These are phyloP conservation scores for Leishmania tropica DNA, from an alignment of 208 protist species.

Conservation along the genomic window DNA sequence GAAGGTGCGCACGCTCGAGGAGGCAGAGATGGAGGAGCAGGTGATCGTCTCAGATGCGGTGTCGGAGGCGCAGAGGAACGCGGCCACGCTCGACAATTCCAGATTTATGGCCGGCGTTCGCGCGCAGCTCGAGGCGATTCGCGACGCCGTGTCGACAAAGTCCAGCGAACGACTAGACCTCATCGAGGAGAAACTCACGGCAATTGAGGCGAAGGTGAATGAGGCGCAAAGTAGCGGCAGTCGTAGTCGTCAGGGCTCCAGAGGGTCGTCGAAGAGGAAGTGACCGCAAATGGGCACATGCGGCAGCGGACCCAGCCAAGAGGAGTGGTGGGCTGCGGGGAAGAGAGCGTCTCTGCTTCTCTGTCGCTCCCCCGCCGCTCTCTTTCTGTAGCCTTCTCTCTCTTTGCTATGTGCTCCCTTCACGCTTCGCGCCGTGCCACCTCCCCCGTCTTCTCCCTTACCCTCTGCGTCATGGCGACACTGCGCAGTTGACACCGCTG, in stretches of 20 bases:
- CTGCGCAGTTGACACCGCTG: neutral
- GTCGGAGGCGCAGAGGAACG: conserved; percentile 42
- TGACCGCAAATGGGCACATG: neutral
- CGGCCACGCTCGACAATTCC: conserved; percentile 54
- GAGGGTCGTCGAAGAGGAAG: conserved; percentile 41
- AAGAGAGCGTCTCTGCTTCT: neutral
- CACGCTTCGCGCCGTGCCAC: neutral
- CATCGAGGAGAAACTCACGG: conserved; percentile 75
- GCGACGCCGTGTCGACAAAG: conserved; percentile 55
- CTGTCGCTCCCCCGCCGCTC: neutral
- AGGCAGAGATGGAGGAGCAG: conserved; percentile 46
- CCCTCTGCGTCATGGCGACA: neutral
- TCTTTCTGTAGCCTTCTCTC: neutral
- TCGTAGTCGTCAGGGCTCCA: conserved; percentile 26
- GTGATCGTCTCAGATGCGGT: conserved; percentile 41
- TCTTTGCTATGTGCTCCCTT: neutral
- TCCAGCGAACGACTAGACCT: conserved; percentile 62
- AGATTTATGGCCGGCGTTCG: conserved; percentile 69
- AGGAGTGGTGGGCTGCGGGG: neutral
- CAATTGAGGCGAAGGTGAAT: conserved; percentile 77
- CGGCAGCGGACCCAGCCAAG: too few species aligned
- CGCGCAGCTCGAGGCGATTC: conserved; percentile 84
- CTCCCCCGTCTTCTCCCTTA: neutral
- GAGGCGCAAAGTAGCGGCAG: conserved; percentile 26
- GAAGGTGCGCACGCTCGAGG: conserved; percentile 53